These are phyloP conservation scores for Verticillium nubilum DNA, from an alignment of 2,329 filamentous ascomycete genomes.

Conservation along the genomic window DNA sequence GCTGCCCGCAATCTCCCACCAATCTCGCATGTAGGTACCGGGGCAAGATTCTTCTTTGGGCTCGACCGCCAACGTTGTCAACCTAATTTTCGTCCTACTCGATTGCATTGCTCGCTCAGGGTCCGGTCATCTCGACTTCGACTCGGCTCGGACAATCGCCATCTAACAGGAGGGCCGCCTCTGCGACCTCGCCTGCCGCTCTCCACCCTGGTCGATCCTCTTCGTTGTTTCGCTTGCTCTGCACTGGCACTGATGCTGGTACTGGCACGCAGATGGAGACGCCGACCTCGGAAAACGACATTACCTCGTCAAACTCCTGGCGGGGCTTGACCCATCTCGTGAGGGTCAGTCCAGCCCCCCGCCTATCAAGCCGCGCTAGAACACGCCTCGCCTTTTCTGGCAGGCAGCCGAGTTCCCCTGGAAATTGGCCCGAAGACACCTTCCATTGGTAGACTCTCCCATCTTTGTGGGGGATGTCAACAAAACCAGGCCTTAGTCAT, in stretches of 20 bases:
- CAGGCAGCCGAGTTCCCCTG: not conserved
- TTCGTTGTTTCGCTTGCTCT: not conserved
- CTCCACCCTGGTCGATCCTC: not conserved
- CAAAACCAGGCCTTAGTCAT: not conserved
- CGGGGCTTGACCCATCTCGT: not conserved
- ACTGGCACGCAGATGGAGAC: not conserved
- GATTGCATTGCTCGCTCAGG: not conserved
- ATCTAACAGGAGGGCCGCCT: not conserved
- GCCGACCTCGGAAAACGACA: not conserved
- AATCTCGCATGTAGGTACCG: conserved; percentile 15
- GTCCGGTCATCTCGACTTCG: not conserved
- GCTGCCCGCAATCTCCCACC: conserved; percentile 12
- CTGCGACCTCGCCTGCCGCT: not conserved
- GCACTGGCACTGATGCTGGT: too few relatives aligned
- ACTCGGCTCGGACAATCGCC: not conserved
- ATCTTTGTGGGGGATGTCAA: not conserved
- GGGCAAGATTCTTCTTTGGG: conserved; percentile 11
- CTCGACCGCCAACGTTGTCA: not conserved
- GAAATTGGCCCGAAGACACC: not conserved
- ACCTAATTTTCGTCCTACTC: not conserved
- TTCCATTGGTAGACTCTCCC: not conserved
- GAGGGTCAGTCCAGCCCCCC: not conserved
- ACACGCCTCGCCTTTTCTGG: not conserved
- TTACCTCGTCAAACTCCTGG: not conserved
- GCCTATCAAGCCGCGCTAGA: not conserved